Evolutionary conservation across 768 basidiomycete species (phyloP).

Genomic region (Lepiota venenata): DNA sequence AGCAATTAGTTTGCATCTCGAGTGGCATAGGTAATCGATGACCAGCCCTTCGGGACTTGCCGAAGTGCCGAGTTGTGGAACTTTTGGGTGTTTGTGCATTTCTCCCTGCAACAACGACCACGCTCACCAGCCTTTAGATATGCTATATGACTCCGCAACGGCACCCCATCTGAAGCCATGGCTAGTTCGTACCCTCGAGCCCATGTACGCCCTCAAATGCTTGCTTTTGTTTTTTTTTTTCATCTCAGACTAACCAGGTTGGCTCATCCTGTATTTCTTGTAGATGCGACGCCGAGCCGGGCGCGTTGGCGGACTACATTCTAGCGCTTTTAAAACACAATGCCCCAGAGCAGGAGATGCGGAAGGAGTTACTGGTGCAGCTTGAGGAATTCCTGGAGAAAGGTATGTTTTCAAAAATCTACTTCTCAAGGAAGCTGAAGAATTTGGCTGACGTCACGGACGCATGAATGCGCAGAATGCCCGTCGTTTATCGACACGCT

Average conservation of each 20-base stretch:
- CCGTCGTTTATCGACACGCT: slow-evolving; percentile 78
- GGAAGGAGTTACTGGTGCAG: slow-evolving; percentile 70
- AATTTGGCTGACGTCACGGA: slow-evolving; percentile 3
- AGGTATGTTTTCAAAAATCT: slow-evolving; percentile 44
- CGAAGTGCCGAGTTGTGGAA: slow-evolving; percentile 10
- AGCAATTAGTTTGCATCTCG: too few relatives aligned
- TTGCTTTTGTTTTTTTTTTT: slow-evolving; percentile 11
- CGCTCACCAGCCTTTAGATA: slow-evolving; percentile 20
- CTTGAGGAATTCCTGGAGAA: slow-evolving; percentile 93
- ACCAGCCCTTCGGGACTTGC: slow-evolving; percentile 4
- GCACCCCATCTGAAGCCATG: slow-evolving; percentile 75
- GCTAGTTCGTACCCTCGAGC: slow-evolving; percentile 86
- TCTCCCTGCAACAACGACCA: neutral
- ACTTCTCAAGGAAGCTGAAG: neutral
- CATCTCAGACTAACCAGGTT: neutral
- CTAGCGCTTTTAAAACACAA: slow-evolving; percentile 91
- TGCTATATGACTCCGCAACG: slow-evolving; percentile 69
- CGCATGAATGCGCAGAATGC: slow-evolving; percentile 44
- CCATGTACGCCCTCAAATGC: slow-evolving; percentile 58
- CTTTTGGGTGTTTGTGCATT: neutral
- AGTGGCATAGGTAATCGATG: too few relatives aligned
- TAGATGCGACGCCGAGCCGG: slow-evolving; percentile 96
- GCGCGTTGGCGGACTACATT: slow-evolving; percentile 91
- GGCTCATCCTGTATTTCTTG: slow-evolving; percentile 3
- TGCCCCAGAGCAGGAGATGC: slow-evolving; percentile 77